Base-by-base conservation (phyloP, 306 rosid species). In the Parietaria judaica region DNA sequence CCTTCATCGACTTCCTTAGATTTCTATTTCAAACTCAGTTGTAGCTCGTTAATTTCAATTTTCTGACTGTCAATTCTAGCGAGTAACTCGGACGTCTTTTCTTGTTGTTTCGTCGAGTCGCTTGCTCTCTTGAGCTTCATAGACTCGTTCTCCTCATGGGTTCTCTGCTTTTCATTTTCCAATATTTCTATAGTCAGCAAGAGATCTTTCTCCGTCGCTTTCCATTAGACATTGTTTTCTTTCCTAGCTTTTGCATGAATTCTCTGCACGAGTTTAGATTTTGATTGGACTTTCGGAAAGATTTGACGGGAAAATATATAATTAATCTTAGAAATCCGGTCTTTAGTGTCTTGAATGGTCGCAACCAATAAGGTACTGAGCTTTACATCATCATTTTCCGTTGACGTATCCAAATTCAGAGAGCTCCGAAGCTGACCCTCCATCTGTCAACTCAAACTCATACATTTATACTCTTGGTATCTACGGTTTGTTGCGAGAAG, bases 321-420 rank as follows among this genome's bases (percentile, higher is more conserved):
- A 66, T 92, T 96, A 36, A 92, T 79, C 69, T 92, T 92, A 1
- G 86, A 75, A 58, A 88, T 81, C 49, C 84, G 72, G 64, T 92
- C 90, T 51, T 76, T 92, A 50, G 90, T 77, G 61, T 92, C 98
- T 67, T 88, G 94, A 65, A 92, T 82, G 2, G 96, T 81, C 0
- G 95, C 98, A 48, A 92, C 96, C 58, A 92, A 74, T 53, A 88
- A 52, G 10, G 96, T 85, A 74, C 96, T 84, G 49, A 88, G 88
- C n/a, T 78, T 79, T 5, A 68, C 70, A 16, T 74, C 86, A 13
- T 66, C 80, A 66, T 49, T 36, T 9, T 74, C 83, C 14, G 59
- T 5, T 23, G 79, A 61, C 37, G 48, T 56, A 36, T 71, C 68
- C 52, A 51, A 45, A 52, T n/a, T n/a, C n/a, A n/a, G n/a, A n/a